Conservation (phyloP, 2,329 filamentous ascomycete genomes). For the Colletotrichum sidae region DNA sequence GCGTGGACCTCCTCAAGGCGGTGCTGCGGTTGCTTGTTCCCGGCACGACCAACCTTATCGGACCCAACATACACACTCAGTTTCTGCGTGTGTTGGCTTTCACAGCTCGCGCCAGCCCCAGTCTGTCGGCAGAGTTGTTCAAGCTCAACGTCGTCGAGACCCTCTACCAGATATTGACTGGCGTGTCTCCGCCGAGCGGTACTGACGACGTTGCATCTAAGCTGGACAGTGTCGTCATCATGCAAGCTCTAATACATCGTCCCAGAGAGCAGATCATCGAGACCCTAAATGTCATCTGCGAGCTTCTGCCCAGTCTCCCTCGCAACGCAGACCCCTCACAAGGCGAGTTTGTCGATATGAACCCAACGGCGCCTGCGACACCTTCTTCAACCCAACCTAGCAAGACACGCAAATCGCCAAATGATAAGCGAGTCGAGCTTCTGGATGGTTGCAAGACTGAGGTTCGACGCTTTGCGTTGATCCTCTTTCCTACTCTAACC, state of each 20-base stretch:
- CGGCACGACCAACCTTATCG: slow-evolving; percentile 94
- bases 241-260: slow-evolving; percentile 97
- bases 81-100: slow-evolving; percentile 93
- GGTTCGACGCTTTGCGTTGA: slow-evolving; percentile 91
- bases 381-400: slow-evolving; percentile 54
- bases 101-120: slow-evolving; percentile 88
- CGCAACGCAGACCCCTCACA: slow-evolving; percentile 58
- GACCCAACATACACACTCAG: slow-evolving; percentile 93
- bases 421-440: slow-evolving; percentile 85
- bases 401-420: slow-evolving; percentile 65
- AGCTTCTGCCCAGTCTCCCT: slow-evolving; percentile 84
- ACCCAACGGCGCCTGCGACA: slow-evolving; percentile 53
- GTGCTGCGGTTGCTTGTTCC: slow-evolving; percentile 89
- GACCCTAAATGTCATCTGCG: slow-evolving; percentile 96
- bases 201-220: slow-evolving; percentile 83
- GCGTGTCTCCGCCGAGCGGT: slow-evolving; percentile 88
- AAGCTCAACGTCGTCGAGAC: slow-evolving; percentile 98
- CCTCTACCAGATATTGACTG: slow-evolving; percentile 95
- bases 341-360: slow-evolving; percentile 58
- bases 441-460: slow-evolving; percentile 86
- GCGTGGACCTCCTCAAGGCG: slow-evolving; percentile 85
- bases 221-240: slow-evolving; percentile 96
- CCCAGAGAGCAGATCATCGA: slow-evolving; percentile 97
- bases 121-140: slow-evolving; percentile 87
- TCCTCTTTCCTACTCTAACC: slow-evolving; percentile 93